Evolutionary conservation across 1,139 yeast species (phyloP).

Genomic region (Oligophagozyma castellii): DNA sequence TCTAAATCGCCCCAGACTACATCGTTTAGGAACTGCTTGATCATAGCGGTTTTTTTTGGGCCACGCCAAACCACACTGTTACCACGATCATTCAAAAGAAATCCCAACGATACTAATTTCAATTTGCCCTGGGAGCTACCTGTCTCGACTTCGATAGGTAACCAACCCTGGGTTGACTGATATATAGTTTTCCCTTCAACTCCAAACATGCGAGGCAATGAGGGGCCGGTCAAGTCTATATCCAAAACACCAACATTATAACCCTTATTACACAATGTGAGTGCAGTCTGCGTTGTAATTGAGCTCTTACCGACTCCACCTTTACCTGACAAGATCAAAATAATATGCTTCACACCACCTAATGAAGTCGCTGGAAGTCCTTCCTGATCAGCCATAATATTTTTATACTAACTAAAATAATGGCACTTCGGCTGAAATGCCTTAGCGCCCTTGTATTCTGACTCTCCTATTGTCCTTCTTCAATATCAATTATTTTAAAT

Average conservation of each 20-base stretch:
- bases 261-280: conserved; percentile 57
- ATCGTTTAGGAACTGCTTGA: conserved; percentile 79
- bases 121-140: conserved; percentile 21
- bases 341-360: conserved; percentile 54
- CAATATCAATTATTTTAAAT: too few relatives aligned
- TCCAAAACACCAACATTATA: conserved; percentile 83
- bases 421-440: too few relatives aligned
- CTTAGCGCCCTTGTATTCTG: too few relatives aligned
- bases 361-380: conserved; percentile 37
- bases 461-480: too few relatives aligned
- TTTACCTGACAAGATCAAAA: conserved; percentile 77
- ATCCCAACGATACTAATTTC: conserved; percentile 81
- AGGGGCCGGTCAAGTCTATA: conserved; percentile 93
- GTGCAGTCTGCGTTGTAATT: conserved; percentile 84
- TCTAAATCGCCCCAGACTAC: conserved; percentile 84
- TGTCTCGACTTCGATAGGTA: conserved; percentile 47
- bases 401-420: too few relatives aligned
- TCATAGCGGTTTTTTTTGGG: conserved; percentile 96
- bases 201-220: conserved; percentile 93
- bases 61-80: conserved; percentile 97
- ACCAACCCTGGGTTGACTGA: conserved; percentile 81
- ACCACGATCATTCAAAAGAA: conserved; percentile 68
- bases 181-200: conserved; percentile 67
- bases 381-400: too few relatives aligned
- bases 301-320: conserved; percentile 99